Evolutionary conservation across 805 yeast species (phyloP), one percentile per base, ranked within the genome.

Genomic region (Priceomyces fermenticarens): DNA sequence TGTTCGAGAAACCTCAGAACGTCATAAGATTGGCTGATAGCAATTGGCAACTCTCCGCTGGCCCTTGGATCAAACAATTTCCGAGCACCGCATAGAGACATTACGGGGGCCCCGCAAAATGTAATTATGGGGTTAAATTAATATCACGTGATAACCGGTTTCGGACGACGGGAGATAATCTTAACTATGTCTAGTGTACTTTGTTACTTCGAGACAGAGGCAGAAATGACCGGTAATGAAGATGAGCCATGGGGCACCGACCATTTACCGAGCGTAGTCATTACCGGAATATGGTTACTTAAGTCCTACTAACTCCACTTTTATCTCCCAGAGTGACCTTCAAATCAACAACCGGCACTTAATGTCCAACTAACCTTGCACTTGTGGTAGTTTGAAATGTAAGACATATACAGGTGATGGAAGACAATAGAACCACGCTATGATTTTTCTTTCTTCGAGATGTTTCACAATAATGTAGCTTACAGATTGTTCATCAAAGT

Each of bases 151-250:
- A 11, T n/a, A 6, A 23, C 16, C 17, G 30, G 10, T 16, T 23
- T 11, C 38, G 38, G 38, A 35, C 25, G 27, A 35, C 25, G 12
- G 38, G 38, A 35, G 6, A 32, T 16, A 32, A 16, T 10, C 5
- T 14, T 20, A 20, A 20, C 25, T 20, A 20, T 20, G 25, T 20
- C 4, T 5, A 20, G 7, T 20, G 25, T 8, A 8, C 25, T 20
- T 5, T 4, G 8, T 29, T 29, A 5, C 31, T 29, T 29, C 6
- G 31, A 5, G 14, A 13, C 8, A 4, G 9, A n/a, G 14, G 14
- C 4, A 4, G 9, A 29, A 6, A 29, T 29, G 12, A 29, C 31
- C 31, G 31, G 31, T n/a, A 29, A n/a, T n/a, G 9, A 29, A 29
- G 14, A 29, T n/a, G 12, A 29, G 14, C 31, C 12, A n/a, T n/a